Evolutionary conservation across 2,329 filamentous ascomycete species (phyloP).

Genomic region (Colletotrichum sojae): DNA sequence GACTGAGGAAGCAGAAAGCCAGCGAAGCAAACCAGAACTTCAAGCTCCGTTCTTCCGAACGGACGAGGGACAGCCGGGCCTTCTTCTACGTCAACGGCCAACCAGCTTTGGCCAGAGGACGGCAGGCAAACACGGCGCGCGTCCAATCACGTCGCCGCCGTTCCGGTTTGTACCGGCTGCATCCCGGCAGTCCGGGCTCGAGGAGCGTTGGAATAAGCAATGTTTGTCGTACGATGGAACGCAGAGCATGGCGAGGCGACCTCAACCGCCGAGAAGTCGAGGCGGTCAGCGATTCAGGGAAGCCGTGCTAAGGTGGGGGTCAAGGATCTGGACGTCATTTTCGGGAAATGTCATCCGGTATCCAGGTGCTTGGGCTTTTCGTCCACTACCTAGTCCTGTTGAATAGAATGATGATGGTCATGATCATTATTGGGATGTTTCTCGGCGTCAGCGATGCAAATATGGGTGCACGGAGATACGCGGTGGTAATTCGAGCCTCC

Average conservation of each 20-base stretch:
- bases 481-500: no score
- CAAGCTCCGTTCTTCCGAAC: constrained; percentile 8
- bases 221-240: constrained; percentile 5
- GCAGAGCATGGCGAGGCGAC: neutral
- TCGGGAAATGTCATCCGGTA: no score
- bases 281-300: constrained; percentile 23
- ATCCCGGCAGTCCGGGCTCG: neutral
- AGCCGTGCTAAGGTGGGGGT: neutral
- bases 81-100: neutral
- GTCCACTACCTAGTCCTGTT: no score
- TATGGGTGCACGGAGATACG: neutral
- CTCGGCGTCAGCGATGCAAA: neutral
- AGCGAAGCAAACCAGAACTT: neutral
- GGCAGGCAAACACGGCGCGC: neutral
- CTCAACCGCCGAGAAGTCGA: neutral
- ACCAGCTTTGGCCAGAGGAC: neutral
- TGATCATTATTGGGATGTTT: no score
- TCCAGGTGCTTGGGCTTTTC: no score
- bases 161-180: neutral
- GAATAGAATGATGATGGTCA: neutral
- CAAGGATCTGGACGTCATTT: neutral
- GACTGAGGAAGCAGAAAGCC: neutral
- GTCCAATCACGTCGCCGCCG: neutral
- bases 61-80: neutral
- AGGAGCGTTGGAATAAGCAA: neutral